A percentile compares a stretch with the other conserved stretches of the same genome.
phyloP scores from a whole-genome alignment of 306 rosid genomes.

The Trifolium dubium region DNA sequence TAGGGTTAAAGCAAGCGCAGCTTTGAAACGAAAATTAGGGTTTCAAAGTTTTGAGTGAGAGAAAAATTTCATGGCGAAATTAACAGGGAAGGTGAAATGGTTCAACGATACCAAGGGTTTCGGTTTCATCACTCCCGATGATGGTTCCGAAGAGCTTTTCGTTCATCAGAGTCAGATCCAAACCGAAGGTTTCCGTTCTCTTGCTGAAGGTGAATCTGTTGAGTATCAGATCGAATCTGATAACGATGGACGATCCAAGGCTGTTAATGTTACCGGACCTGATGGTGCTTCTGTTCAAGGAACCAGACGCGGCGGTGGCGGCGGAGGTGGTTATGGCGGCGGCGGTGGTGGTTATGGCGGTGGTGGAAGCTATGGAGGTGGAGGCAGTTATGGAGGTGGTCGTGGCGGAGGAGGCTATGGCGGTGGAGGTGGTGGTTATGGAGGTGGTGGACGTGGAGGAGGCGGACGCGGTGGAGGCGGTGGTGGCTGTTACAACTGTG shows the following conservation, averaged over 20 bases:
- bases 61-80: constrained; percentile 51
- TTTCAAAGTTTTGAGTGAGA: not conserved
- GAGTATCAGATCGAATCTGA: constrained; percentile 75
- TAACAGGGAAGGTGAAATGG: constrained; percentile 86
- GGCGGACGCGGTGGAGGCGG: constrained; percentile 47
- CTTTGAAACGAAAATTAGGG: not conserved
- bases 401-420: not conserved
- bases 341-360: not conserved
- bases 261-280: constrained; percentile 84
- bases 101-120: constrained; percentile 87
- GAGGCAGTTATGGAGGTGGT: not conserved
- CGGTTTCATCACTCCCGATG: constrained; percentile 84
- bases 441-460: constrained; percentile 29
- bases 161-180: constrained; percentile 85
- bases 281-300: constrained; percentile 66
- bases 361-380: constrained; percentile 36
- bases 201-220: constrained; percentile 79
- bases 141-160: constrained; percentile 79
- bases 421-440: constrained; percentile 4
- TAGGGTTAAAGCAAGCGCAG: constrained; percentile 32
- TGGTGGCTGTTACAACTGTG: constrained; percentile 48
- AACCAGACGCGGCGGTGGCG: constrained; percentile 52
- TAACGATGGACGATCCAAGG: constrained; percentile 72
- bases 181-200: constrained; percentile 78
- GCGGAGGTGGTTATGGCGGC: not conserved